phyloP scores from a whole-genome alignment of 352 stramenopile genomes.

The Thraustochytrium sp. region DNA sequence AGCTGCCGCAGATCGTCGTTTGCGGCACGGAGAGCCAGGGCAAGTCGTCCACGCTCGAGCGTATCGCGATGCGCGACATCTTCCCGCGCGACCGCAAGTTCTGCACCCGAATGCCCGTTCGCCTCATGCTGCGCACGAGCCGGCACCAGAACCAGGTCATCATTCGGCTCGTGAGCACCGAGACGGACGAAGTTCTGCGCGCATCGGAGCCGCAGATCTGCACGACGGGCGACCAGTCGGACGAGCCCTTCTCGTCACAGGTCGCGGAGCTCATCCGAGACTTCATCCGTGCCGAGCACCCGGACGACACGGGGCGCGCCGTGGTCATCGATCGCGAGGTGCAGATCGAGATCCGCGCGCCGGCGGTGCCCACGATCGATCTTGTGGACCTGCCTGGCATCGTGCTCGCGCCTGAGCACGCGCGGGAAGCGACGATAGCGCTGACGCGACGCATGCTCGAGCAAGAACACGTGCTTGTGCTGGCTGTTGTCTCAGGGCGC shows the following conservation, averaged over 20 bases:
- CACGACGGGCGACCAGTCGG: too few species aligned
- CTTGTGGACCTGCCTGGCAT: constrained; percentile 56
- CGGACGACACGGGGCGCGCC: neutral
- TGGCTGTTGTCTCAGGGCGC: constrained; percentile 52
- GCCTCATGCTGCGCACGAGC: too few species aligned
- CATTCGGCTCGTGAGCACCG: constrained; percentile 42
- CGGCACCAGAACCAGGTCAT: neutral
- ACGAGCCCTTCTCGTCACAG: too few species aligned
- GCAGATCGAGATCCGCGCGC: constrained; percentile 52
- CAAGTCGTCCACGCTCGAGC: too few species aligned
- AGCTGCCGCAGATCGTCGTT: too few species aligned
- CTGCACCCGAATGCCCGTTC: too few species aligned
- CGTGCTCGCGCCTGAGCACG: constrained; percentile 53
- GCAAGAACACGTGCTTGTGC: constrained; percentile 53
- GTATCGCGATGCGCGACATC: too few species aligned
- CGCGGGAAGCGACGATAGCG: constrained; percentile 53
- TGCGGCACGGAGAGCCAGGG: too few species aligned
- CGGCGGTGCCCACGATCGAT: too few species aligned
- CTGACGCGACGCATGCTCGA: constrained; percentile 54
- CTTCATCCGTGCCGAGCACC: constrained; percentile 36
- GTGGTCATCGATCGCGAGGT: constrained; percentile 54
- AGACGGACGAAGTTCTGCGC: constrained; percentile 50
- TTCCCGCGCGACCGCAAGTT: too few species aligned
- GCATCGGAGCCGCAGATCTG: too few species aligned
- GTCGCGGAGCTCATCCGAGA: too few species aligned